Conservation (phyloP, 2,329 filamentous ascomycete species). For the Ceratocystis diversiconidia region DNA sequence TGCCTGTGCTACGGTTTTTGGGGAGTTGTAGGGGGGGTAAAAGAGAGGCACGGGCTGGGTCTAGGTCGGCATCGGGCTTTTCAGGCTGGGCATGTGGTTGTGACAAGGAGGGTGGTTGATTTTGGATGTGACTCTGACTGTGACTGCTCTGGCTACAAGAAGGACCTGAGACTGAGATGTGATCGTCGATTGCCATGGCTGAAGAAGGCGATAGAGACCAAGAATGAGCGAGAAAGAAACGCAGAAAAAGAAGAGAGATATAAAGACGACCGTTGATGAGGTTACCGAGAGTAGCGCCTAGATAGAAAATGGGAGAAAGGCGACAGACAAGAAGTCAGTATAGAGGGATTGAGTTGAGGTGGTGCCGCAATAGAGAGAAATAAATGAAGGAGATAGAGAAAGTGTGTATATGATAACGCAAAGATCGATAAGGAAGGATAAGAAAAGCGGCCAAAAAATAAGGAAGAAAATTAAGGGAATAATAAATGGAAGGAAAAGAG, state of each 20-base stretch:
- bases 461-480: neutral
- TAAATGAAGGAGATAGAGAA: neutral
- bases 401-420: neutral
- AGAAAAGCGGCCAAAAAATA: neutral
- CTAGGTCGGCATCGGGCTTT: neutral
- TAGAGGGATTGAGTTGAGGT: neutral
- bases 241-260: neutral
- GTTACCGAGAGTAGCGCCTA: too few species aligned
- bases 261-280: too few species aligned
- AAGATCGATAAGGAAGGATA: neutral
- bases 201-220: neutral
- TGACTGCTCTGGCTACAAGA: neutral
- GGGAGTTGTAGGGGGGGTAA: conserved; percentile 8
- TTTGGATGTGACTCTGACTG: neutral
- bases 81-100: conserved; percentile 7
- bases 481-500: neutral
- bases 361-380: neutral
- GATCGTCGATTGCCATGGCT: neutral
- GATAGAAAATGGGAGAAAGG: neutral
- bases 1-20: conserved; percentile 18
- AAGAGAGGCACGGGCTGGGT: neutral
- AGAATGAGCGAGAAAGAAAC: neutral
- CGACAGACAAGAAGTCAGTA: neutral
- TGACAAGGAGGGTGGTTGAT: neutral
- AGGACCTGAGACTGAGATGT: neutral